Base-by-base conservation (phyloP, 2,329 filamentous ascomycete species). In the Dichotomopilus funicola region DNA sequence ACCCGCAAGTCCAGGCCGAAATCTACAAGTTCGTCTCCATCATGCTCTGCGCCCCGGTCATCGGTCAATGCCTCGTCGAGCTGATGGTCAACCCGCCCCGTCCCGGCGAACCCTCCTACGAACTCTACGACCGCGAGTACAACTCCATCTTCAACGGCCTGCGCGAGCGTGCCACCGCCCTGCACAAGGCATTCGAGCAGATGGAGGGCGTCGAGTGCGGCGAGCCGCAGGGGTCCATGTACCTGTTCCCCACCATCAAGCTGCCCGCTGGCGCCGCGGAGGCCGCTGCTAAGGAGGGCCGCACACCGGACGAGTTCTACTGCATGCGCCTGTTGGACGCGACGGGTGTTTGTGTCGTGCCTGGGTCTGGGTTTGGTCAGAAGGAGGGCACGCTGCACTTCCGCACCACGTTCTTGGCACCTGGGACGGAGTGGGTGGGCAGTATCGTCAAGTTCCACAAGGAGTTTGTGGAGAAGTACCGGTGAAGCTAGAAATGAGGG, bases 11-110 rank as follows among this genome's bases (percentile, higher is more conserved):
- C 62, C 86, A 89, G 68, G 89, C 87, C 62, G 87, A 97, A 77
- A 91, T 99, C 72, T 97, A 97, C 84, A 99, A 99, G 78, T 96
- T 96, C 71, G 88, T 97, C 68, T 94, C 88, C 71, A 97, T 99
- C 76, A 92, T 89, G 76, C 86, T 99, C 63, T 99, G 94, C 75
- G 87, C 94, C 50, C 92, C 94, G 33, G 94, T 99, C 65, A 82
- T 96, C 63, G 92, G 91, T 58, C 94, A 99, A 79, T 97, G 94
- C 75, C 80, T 97, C 48, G 89, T 99, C 59, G 94, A 97, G 77
- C 77, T 96, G 70, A 96, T 97, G 92, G 91, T 96, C 67, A 96
- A 97, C 78, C 94, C 94, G 53, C 94, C 94, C 41, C 80, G 81
- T 67, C 73, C 84, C 64, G 92, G 94, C 57, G 87, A 95, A 58